These are phyloP conservation scores for Taphrina deformans DNA, from an alignment of 1,139 yeast species.

Conservation along the genomic window DNA sequence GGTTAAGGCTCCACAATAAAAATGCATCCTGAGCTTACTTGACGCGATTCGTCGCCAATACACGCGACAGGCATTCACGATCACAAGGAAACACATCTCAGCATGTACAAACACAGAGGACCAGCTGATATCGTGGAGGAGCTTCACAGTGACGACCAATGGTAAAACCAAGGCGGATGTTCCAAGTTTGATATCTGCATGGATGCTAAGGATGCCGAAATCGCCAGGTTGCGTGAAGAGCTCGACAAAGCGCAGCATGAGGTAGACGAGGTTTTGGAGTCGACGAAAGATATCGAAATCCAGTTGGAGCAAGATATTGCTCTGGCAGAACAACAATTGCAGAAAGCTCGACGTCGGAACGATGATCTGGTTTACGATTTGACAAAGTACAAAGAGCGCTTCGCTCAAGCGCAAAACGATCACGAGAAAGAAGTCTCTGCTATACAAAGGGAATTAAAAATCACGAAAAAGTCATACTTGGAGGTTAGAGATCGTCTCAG, in stretches of 20 bases:
- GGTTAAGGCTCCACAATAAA: background rate
- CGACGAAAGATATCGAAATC: slow-evolving; percentile 43
- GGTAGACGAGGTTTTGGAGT: slow-evolving; percentile 45
- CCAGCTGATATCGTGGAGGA: no score
- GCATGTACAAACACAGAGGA: no score
- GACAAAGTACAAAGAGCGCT: slow-evolving; percentile 42
- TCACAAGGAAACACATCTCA: background rate
- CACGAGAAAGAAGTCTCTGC: slow-evolving; percentile 42
- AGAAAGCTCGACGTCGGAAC: slow-evolving; percentile 41
- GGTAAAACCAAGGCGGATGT: no score
- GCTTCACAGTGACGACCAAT: background rate
- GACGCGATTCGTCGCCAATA: background rate
- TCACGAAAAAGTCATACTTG: slow-evolving; percentile 42
- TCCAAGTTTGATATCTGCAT: no score
- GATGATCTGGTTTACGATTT: slow-evolving; percentile 41
- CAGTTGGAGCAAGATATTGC: slow-evolving; percentile 45
- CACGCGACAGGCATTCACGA: no score
- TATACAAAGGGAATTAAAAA: slow-evolving; percentile 42
- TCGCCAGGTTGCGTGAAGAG: slow-evolving; percentile 40
- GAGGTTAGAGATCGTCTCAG: slow-evolving; percentile 41
- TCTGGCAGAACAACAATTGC: slow-evolving; percentile 43
- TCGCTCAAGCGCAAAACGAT: slow-evolving; percentile 42
- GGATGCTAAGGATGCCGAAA: slow-evolving; percentile 7
- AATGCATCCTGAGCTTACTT: background rate
- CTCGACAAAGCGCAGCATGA: slow-evolving; percentile 47